Percentiles rank a stretch among this genome's conserved stretches.
phyloP scores from a whole-genome alignment of 305 asterid genomes.

The Solanum chacoense region DNA sequence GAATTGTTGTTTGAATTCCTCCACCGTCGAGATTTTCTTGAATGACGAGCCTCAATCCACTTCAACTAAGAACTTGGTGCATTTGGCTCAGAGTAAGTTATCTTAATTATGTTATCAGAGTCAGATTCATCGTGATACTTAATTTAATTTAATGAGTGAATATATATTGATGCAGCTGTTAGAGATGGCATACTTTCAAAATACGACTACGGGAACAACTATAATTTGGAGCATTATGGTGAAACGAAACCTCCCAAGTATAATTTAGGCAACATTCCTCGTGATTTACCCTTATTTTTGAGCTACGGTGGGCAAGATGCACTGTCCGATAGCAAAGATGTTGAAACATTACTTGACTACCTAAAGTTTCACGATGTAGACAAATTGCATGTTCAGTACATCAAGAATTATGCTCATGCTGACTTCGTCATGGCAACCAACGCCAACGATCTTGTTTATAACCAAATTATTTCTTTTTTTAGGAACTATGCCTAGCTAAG shows the following conservation, averaged over 20 bases:
- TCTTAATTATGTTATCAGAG: not conserved
- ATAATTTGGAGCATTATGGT: slow-evolving; percentile 51
- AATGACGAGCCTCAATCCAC: slow-evolving; percentile 75
- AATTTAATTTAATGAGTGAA: not conserved
- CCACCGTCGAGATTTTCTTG: slow-evolving; percentile 57
- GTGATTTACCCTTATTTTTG: slow-evolving; percentile 46
- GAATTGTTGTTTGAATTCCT: slow-evolving; percentile 72
- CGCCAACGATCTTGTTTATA: slow-evolving; percentile 54
- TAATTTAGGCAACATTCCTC: slow-evolving; percentile 42
- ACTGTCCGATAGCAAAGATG: slow-evolving; percentile 49
- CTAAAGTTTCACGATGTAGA: slow-evolving; percentile 42
- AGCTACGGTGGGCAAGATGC: slow-evolving; percentile 76
- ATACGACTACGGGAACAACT: slow-evolving; percentile 43
- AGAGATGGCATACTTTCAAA: slow-evolving; percentile 38
- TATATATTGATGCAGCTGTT: slow-evolving; percentile 28
- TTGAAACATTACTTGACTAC: slow-evolving; percentile 33
- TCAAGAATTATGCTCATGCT: slow-evolving; percentile 62
- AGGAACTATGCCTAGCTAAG: slow-evolving; percentile 8
- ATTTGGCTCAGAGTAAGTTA: slow-evolving; percentile 75
- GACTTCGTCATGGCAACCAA: slow-evolving; percentile 62
- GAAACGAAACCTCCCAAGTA: slow-evolving; percentile 47
- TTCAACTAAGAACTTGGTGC: slow-evolving; percentile 68
- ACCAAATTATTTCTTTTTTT: slow-evolving; percentile 45
- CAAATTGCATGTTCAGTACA: slow-evolving; percentile 54
- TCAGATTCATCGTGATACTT: not conserved